Evolutionary conservation across 1,139 yeast genomes (phyloP).

Genomic region (Yamadazyma siamensis): DNA sequence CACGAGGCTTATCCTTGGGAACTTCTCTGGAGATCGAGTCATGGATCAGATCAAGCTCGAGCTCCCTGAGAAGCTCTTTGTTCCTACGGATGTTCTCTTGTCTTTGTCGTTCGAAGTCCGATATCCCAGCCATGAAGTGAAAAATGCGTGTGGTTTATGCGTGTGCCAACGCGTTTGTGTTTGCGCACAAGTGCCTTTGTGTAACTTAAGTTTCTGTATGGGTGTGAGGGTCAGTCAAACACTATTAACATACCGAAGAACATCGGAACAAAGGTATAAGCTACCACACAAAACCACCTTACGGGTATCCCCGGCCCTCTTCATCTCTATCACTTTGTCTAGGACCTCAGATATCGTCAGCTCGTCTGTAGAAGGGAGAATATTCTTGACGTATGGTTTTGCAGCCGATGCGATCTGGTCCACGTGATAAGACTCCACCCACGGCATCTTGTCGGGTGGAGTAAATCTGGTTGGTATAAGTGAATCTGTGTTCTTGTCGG

Average conservation of each 20-base stretch:
- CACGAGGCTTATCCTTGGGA: slow-evolving; percentile 13
- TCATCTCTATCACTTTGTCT: slow-evolving; percentile 14
- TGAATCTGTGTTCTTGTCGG: slow-evolving; percentile 44
- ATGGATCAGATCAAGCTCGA: slow-evolving; percentile 35
- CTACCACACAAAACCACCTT: slow-evolving; percentile 72
- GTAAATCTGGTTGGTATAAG: slow-evolving; percentile 64
- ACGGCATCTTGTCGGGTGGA: slow-evolving; percentile 85
- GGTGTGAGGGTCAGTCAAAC: too few relatives aligned
- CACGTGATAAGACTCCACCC: slow-evolving; percentile 60
- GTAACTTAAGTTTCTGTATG: too few relatives aligned
- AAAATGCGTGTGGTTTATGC: slow-evolving; percentile 3
- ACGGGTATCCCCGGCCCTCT: slow-evolving; percentile 21
- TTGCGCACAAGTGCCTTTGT: too few relatives aligned
- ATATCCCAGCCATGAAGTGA: slow-evolving; percentile 26
- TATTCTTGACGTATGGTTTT: slow-evolving; percentile 24
- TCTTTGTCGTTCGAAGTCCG: slow-evolving; percentile 69
- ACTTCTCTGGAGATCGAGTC: slow-evolving; percentile 29
- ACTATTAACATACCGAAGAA: slow-evolving; percentile 45
- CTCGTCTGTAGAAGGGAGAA: slow-evolving; percentile 9
- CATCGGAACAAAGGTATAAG: slow-evolving; percentile 70
- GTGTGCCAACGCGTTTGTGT: too few relatives aligned
- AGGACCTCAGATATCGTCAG: slow-evolving; percentile 16
- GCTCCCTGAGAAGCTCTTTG: slow-evolving; percentile 34
- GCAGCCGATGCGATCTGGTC: slow-evolving; percentile 34
- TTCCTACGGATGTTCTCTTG: slow-evolving; percentile 50